Conservation (phyloP, 176 grass and related monocot species). For the Poa annua region DNA sequence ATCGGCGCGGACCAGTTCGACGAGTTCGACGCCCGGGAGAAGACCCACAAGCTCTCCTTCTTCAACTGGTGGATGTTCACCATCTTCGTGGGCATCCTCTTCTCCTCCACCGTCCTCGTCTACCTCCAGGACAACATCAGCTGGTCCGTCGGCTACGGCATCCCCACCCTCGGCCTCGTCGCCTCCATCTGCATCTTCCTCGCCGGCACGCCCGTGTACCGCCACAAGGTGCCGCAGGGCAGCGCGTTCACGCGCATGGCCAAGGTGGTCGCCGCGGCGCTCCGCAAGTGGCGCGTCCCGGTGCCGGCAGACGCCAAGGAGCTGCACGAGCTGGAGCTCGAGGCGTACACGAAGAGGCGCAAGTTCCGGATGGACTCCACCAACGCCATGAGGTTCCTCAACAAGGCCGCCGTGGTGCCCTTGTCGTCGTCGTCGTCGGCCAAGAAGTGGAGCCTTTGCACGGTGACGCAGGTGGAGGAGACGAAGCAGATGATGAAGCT, state of each 20-base stretch:
- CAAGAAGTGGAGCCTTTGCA: conserved; percentile 45
- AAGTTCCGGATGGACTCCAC: conserved; percentile 51
- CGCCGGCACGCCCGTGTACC: conserved; percentile 52
- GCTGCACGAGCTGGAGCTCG: conserved; percentile 55
- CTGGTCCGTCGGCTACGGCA: conserved; percentile 60
- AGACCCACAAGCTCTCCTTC: conserved; percentile 49
- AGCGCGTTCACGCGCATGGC: conserved; percentile 55
- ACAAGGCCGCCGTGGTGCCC: conserved; percentile 52
- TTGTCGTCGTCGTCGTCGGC: neutral
- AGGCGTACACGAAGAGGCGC: conserved; percentile 45
- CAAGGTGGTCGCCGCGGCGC: conserved; percentile 49
- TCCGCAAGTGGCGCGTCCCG: conserved; percentile 31
- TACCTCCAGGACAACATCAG: conserved; percentile 67
- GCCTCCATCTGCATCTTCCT: conserved; percentile 55
- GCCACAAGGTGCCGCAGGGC: conserved; percentile 60
- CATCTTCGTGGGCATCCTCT: conserved; percentile 50
- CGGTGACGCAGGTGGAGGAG: conserved; percentile 69
- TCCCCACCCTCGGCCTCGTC: conserved; percentile 50
- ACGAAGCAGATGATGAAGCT: conserved; percentile 56
- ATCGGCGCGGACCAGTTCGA: conserved; percentile 67
- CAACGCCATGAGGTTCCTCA: conserved; percentile 49
- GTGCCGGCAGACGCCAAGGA: conserved; percentile 47
- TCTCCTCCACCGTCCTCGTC: conserved; percentile 48
- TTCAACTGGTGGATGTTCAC: conserved; percentile 72
- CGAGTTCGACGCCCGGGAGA: conserved; percentile 45